Conservation (phyloP, 345 rosid genomes). For the rapeseed (Brassica napus) region Da-Ae NC_063452.1:49546001-49546500, state of each 20-base stretch:
- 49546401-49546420: neutral
- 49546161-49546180: neutral
- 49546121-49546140: neutral
- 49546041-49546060: neutral
- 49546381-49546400: neutral
- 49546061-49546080: neutral
- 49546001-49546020: neutral
- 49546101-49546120: slow-evolving; percentile 5
- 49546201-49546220: neutral
- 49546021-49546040: slow-evolving; percentile 6
- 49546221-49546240: neutral
- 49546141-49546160: neutral
- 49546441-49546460: slow-evolving; percentile 85
- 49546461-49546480: slow-evolving; percentile 96
- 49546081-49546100: neutral
- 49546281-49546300: slow-evolving; percentile 69
- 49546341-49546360: slow-evolving; percentile 78
- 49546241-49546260: slow-evolving; percentile 1
- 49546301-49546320: slow-evolving; percentile 81
- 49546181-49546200: neutral
- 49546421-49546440: slow-evolving; percentile 19
- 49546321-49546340: slow-evolving; percentile 88
- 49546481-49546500: slow-evolving; percentile 87
- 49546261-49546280: slow-evolving; percentile 13
- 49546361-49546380: slow-evolving; percentile 48